Evolutionary conservation across 306 rosid species (phyloP).

Genomic region (Coriaria nepalensis): DNA sequence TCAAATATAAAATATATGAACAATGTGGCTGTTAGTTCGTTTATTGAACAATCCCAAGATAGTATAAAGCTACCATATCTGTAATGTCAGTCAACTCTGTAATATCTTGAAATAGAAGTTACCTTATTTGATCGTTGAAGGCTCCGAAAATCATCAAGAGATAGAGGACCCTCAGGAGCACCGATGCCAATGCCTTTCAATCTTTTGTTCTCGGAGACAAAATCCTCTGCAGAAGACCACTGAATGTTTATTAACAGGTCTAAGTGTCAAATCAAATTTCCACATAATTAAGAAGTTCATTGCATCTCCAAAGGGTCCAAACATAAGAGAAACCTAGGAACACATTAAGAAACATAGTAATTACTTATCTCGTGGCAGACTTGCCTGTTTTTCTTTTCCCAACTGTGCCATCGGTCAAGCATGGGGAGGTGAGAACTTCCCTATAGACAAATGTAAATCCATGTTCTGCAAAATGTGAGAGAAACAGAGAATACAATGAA

Average conservation of each 20-base stretch:
- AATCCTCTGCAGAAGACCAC: conserved; percentile 32
- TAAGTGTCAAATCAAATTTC: no score
- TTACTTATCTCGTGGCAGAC: neutral
- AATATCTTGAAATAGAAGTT: conserved; percentile 13
- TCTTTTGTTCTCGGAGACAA: conserved; percentile 62
- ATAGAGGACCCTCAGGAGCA: conserved; percentile 89
- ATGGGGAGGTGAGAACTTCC: conserved; percentile 33
- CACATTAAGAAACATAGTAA: neutral
- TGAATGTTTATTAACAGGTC: no score
- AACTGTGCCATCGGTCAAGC: conserved; percentile 27
- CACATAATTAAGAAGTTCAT: no score
- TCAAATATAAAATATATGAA: conserved; percentile 6
- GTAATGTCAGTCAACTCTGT: neutral
- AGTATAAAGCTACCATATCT: no score
- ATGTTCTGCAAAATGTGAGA: conserved; percentile 27
- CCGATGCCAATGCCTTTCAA: conserved; percentile 91
- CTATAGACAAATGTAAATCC: conserved; percentile 84
- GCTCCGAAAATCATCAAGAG: conserved; percentile 96
- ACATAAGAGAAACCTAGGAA: neutral
- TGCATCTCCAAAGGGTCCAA: no score
- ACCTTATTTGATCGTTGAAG: conserved; percentile 86
- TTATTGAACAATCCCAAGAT: no score
- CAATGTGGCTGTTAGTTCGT: neutral
- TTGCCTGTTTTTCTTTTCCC: conserved; percentile 83
- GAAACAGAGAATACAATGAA: conserved; percentile 11